Evolutionary conservation across 1,139 yeast genomes (phyloP).

Genomic region (Petasospora rhodanensis): DNA sequence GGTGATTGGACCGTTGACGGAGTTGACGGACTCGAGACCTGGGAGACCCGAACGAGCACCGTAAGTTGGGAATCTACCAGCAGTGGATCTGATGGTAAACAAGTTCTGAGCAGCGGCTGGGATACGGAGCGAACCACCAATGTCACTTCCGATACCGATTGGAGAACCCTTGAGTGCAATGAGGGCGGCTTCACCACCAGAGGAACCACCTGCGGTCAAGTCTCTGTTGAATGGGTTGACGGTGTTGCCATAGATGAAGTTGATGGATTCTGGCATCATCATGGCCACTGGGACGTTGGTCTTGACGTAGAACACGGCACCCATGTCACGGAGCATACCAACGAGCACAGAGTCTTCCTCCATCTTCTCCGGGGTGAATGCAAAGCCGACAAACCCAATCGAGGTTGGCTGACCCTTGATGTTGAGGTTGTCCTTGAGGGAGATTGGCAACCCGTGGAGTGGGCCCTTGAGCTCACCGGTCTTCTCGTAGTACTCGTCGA

Average conservation of each 20-base stretch:
- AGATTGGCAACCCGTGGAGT: conserved; percentile 66
- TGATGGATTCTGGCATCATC: conserved; percentile 44
- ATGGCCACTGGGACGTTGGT: conserved; percentile 57
- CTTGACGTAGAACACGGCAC: conserved; percentile 53
- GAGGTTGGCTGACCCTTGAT: conserved; percentile 42
- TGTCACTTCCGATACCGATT: conserved; percentile 58
- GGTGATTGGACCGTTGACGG: conserved; percentile 56
- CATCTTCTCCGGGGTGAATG: conserved; percentile 34
- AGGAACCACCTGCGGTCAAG: conserved; percentile 47
- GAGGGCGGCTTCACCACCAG: conserved; percentile 52
- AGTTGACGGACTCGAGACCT: conserved; percentile 53
- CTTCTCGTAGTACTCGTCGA: conserved; percentile 37
- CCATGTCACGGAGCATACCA: conserved; percentile 36
- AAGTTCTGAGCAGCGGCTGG: conserved; percentile 53
- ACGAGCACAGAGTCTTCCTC: conserved; percentile 39
- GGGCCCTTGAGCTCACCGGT: conserved; percentile 45
- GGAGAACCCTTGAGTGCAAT: conserved; percentile 50
- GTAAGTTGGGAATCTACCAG: conserved; percentile 46
- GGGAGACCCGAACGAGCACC: conserved; percentile 52
- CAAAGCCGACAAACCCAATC: conserved; percentile 40
- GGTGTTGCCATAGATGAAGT: conserved; percentile 44
- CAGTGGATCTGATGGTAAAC: conserved; percentile 52
- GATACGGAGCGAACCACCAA: conserved; percentile 58
- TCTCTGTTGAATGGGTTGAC: conserved; percentile 39
- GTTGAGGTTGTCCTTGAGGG: conserved; percentile 50